phyloP scores from a whole-genome alignment of 1,284 basidiomycete genomes.

The Moesziomyces aphidis region DNA sequence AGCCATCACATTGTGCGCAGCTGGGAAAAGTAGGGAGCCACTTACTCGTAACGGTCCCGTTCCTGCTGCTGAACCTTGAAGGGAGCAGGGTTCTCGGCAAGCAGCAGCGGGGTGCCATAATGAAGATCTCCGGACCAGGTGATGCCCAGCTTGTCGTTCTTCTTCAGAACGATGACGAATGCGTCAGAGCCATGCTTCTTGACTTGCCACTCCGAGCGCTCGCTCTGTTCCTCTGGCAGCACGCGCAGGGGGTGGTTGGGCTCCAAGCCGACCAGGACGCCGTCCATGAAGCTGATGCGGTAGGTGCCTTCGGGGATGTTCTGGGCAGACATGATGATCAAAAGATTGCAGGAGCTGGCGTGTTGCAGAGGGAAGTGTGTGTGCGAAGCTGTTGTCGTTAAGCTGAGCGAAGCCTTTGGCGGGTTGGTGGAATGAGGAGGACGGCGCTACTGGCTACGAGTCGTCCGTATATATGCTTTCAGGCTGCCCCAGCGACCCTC shows the following conservation, averaged over 20 bases:
- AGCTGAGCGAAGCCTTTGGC: not conserved
- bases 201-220: constrained; percentile 12
- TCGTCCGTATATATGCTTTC: not conserved
- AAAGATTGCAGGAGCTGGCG: not conserved
- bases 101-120: not conserved
- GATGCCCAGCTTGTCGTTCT: constrained; percentile 1
- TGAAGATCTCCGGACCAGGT: not conserved
- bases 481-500: too few species aligned
- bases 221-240: not conserved
- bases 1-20: too few species aligned
- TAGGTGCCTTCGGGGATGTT: constrained; percentile 16
- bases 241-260: not conserved
- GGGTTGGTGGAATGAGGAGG: not conserved
- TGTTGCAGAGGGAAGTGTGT: not conserved
- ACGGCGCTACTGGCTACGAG: too few species aligned
- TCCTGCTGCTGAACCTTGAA: not conserved
- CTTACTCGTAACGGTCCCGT: not conserved
- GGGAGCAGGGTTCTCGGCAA: not conserved
- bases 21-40: not conserved
- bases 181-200: constrained; percentile 2
- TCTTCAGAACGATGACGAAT: constrained; percentile 6
- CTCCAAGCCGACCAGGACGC: constrained; percentile 3
- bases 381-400: not conserved
- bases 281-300: constrained; percentile 8
- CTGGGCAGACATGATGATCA: constrained; percentile 4